phyloP scores from a whole-genome alignment of 805 yeast species.

The Yamadazyma ubonensis region DNA sequence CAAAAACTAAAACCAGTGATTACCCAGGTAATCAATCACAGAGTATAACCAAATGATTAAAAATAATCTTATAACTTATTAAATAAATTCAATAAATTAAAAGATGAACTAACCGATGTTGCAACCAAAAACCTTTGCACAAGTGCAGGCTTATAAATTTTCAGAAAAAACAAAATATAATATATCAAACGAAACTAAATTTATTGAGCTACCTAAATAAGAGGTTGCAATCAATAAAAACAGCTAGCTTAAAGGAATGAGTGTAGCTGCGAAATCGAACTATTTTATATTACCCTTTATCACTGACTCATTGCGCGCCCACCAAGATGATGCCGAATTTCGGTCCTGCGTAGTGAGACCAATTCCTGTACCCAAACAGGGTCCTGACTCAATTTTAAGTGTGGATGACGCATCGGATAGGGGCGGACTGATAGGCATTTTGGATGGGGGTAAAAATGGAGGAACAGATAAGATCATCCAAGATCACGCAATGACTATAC shows the following conservation, averaged over 20 bases:
- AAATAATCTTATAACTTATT: too few relatives aligned
- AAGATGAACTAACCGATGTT: background rate
- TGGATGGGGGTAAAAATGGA: too few relatives aligned
- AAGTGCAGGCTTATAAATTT: background rate
- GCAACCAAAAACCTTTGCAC: slow-evolving; percentile 1
- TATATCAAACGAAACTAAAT: slow-evolving; percentile 1
- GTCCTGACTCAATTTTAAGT: slow-evolving; percentile 2
- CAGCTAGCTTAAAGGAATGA: slow-evolving; percentile 4
- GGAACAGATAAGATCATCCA: too few relatives aligned
- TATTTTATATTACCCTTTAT: slow-evolving; percentile 4
- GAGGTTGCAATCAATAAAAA: slow-evolving; percentile 2
- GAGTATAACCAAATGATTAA: background rate
- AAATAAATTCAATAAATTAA: too few relatives aligned
- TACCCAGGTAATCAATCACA: slow-evolving; percentile 1
- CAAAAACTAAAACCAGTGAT: background rate
- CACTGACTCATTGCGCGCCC: slow-evolving; percentile 10
- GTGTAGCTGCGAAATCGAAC: slow-evolving; percentile 1
- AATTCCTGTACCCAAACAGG: slow-evolving; percentile 1
- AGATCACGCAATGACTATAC: too few relatives aligned
- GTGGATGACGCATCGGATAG: slow-evolving; percentile 5
- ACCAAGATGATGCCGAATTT: background rate
- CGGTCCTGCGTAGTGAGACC: background rate
- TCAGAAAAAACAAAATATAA: background rate
- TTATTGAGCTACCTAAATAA: background rate
- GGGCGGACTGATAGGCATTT: too few relatives aligned